A percentile compares a stretch with the other conserved stretches of the same genome.
phyloP scores from a whole-genome alignment of 1,284 basidiomycete genomes.

The Amylostereum chailletii region DNA sequence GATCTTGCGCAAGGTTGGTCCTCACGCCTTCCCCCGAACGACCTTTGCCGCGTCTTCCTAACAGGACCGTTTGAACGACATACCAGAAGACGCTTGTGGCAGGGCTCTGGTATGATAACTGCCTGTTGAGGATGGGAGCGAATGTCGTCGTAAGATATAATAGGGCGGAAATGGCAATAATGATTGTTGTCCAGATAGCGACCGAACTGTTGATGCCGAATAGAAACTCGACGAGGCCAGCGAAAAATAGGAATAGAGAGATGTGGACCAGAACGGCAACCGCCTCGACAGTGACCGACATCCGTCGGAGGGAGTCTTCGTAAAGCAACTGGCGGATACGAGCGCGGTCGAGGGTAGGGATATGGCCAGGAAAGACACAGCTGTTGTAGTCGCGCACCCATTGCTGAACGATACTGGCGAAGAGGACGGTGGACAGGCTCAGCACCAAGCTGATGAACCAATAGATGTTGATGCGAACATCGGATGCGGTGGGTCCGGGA shows the following conservation, averaged over 20 bases:
- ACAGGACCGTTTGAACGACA: background rate
- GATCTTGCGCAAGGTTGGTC: constrained; percentile 8
- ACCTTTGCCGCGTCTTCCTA: background rate
- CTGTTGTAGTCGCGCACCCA: constrained; percentile 8
- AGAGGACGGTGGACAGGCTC: constrained; percentile 7
- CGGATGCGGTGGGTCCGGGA: background rate
- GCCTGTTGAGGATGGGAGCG: constrained; percentile 3
- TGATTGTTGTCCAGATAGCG: background rate
- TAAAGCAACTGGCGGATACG: constrained; percentile 5
- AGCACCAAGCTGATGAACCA: constrained; percentile 11
- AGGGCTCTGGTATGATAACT: constrained; percentile 10
- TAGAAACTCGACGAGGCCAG: constrained; percentile 5
- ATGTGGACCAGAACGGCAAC: constrained; percentile 8
- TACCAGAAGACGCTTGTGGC: constrained; percentile 8
- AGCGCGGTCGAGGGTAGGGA: constrained; percentile 6
- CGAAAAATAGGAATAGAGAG: constrained; percentile 10
- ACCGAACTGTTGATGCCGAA: constrained; percentile 2
- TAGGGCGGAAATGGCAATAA: background rate
- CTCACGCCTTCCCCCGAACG: background rate
- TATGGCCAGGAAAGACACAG: constrained; percentile 11
- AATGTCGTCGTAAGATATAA: constrained; percentile 4
- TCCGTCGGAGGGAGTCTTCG: constrained; percentile 3
- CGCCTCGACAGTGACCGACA: constrained; percentile 8
- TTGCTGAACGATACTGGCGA: constrained; percentile 4
- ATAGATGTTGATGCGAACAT: constrained; percentile 8